Evolutionary conservation across 441 rosid genomes (phyloP).

Genomic region (Melastoma candidum): DNA sequence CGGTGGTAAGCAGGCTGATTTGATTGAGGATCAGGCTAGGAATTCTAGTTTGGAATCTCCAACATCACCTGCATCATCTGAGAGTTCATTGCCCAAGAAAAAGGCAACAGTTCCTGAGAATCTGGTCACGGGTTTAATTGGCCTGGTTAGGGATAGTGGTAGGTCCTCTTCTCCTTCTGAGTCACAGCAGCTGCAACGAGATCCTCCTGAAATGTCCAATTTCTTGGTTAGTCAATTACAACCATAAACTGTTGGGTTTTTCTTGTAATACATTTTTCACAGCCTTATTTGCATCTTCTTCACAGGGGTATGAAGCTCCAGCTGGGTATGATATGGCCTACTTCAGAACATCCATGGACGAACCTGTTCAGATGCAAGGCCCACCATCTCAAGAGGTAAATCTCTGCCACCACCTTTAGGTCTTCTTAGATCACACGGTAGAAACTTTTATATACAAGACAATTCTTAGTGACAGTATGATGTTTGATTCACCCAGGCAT

Average conservation of each 20-base stretch:
- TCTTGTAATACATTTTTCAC: constrained; percentile 3
- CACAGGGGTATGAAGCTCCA: constrained; percentile 67
- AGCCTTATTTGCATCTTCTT: constrained; percentile 13
- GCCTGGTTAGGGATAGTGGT: constrained; percentile 41
- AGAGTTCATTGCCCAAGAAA: constrained; percentile 52
- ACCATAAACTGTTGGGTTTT: background rate
- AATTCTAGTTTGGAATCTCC: constrained; percentile 56
- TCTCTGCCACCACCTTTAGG: background rate
- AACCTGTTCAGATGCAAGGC: constrained; percentile 50
- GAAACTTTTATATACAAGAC: background rate
- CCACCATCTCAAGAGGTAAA: constrained; percentile 69
- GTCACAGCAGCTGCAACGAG: constrained; percentile 42
- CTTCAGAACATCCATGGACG: constrained; percentile 67
- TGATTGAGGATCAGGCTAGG: constrained; percentile 42
- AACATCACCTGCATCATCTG: constrained; percentile 37
- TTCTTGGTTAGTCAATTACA: constrained; percentile 43
- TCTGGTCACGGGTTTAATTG: constrained; percentile 48
- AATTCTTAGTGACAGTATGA: constrained; percentile 1
- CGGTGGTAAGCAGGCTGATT: constrained; percentile 36
- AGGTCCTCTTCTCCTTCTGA: constrained; percentile 48
- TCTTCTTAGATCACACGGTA: no score
- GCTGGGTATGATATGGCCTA: constrained; percentile 63
- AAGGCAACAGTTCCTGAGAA: constrained; percentile 44
- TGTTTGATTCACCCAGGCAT: constrained; percentile 29
- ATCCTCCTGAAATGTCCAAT: constrained; percentile 43